These are phyloP conservation scores for Malassezia furfur DNA, from an alignment of 1,284 basidiomycete species.

Conservation along the genomic window DNA sequence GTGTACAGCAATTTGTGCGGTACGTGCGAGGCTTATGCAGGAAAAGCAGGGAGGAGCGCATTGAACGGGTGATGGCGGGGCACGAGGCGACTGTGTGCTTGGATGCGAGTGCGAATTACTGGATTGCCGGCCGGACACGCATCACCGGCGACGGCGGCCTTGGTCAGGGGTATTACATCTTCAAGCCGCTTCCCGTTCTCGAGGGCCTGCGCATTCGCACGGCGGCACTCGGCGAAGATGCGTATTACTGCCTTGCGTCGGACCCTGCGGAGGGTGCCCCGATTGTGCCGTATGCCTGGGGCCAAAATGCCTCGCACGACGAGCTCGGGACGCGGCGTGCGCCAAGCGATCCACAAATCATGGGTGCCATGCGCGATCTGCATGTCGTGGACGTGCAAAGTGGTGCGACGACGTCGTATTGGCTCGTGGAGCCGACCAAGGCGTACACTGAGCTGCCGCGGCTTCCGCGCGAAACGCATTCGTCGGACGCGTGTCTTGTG, in stretches of 20 bases:
- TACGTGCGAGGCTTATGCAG: slow-evolving; percentile 9
- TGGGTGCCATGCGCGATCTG: slow-evolving; percentile 63
- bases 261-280: slow-evolving; percentile 52
- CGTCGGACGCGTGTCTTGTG: slow-evolving; percentile 62
- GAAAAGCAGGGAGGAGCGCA: slow-evolving; percentile 60
- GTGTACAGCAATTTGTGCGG: slow-evolving; percentile 37
- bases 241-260: slow-evolving; percentile 66
- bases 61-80: slow-evolving; percentile 63
- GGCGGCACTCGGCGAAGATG: slow-evolving; percentile 73
- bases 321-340: slow-evolving; percentile 73
- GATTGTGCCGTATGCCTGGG: slow-evolving; percentile 59
- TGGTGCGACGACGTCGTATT: slow-evolving; percentile 73
- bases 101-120: slow-evolving; percentile 71
- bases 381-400: slow-evolving; percentile 70
- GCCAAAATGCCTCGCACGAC: slow-evolving; percentile 63
- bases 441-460: slow-evolving; percentile 37
- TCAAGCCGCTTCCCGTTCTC: slow-evolving; percentile 37
- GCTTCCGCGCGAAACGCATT: slow-evolving; percentile 54
- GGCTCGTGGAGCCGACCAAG: slow-evolving; percentile 56
- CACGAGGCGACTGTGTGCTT: slow-evolving; percentile 73
- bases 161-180: slow-evolving; percentile 27
- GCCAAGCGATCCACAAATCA: slow-evolving; percentile 69
- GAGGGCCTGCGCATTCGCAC: slow-evolving; percentile 46
- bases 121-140: slow-evolving; percentile 64
- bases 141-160: slow-evolving; percentile 71